Evolutionary conservation across 352 stramenopile species (phyloP), one percentile per base, ranked within the genome.

Genomic region (Aphanomyces astaci): DNA sequence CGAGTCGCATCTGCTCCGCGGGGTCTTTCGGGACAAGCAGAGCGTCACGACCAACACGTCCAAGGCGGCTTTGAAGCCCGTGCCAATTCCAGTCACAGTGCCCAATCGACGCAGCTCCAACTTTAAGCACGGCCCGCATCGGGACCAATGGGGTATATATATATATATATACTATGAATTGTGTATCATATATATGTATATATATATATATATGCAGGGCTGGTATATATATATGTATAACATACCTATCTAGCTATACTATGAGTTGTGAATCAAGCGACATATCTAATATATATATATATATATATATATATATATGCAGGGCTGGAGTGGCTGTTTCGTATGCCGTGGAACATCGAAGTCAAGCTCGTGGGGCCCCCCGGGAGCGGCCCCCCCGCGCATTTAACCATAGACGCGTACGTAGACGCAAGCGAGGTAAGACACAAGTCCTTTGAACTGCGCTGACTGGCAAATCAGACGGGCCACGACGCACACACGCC

Each of bases 331-430:
- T 95, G 87, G 87, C 75, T 95, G 1, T 95, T 94, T 65, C 86
- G 87, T 52, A 94, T 95, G 86, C 87, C 87, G 2, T 95, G 87
- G 87, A 95, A 95, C 59, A 95, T 95, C 84, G 87, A 95, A 70
- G 87, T 95, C 43, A 95, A 95, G 73, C 92, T 95, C 65, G 83
- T 94, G 7, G 87, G 87, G 0, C 87, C 87, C 22, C 87, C 87
- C 55, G 87, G 87, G 30, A 93, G 84, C 63, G 87, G 87, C 0
- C 87, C 87, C 19, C 87, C 87, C n/a, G 90, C 84, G 10, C 92
- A 86, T 40, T 72, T 95, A 60, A 95, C 87, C 0, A 75, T 95
- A n/a, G 87, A 94, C 65, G 92, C 87, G 31, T 95, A 90, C 52
- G 93, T 95, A 52, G 85, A 94, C 25, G 64, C 64, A n/a, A 64